These are phyloP conservation scores for Suillus lakei DNA, from an alignment of 768 basidiomycete species.

Conservation along the genomic window DNA sequence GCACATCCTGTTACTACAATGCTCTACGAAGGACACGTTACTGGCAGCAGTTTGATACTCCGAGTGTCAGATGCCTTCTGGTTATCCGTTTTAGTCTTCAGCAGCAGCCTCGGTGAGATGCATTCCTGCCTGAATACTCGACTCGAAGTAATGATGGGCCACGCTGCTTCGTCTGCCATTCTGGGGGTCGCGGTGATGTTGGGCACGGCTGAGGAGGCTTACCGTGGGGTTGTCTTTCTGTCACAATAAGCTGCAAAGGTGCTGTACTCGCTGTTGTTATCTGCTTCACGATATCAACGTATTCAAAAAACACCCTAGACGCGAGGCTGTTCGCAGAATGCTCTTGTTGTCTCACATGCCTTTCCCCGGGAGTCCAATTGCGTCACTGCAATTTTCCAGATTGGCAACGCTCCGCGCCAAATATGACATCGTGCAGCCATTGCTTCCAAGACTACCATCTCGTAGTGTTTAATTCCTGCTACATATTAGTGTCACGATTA, in stretches of 20 bases:
- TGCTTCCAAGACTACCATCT: not conserved
- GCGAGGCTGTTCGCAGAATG: not conserved
- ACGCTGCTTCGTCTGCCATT: not conserved
- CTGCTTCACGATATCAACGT: not conserved
- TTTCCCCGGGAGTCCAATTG: not conserved
- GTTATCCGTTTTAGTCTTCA: not conserved
- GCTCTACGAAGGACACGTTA: not conserved
- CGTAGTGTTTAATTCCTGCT: not conserved
- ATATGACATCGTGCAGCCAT: not conserved
- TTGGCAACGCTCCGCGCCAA: not conserved
- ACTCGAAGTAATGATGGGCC: not conserved
- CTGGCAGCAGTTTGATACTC: not conserved
- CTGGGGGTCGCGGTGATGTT: not conserved
- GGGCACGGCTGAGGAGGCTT: not conserved
- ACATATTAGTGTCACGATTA: not conserved
- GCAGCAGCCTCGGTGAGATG: not conserved
- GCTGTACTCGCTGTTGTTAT: not conserved
- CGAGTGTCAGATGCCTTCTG: not conserved
- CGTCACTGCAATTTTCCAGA: not conserved
- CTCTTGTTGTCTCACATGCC: too few species aligned
- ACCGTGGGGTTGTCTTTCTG: too few species aligned
- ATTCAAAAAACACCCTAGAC: not conserved
- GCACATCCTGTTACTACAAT: not conserved
- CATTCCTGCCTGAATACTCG: not conserved
- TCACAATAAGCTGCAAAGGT: not conserved